These are phyloP conservation scores for Dispira simplex DNA, from an alignment of 192 early-diverging fungal genomes.

Conservation along the genomic window DNA sequence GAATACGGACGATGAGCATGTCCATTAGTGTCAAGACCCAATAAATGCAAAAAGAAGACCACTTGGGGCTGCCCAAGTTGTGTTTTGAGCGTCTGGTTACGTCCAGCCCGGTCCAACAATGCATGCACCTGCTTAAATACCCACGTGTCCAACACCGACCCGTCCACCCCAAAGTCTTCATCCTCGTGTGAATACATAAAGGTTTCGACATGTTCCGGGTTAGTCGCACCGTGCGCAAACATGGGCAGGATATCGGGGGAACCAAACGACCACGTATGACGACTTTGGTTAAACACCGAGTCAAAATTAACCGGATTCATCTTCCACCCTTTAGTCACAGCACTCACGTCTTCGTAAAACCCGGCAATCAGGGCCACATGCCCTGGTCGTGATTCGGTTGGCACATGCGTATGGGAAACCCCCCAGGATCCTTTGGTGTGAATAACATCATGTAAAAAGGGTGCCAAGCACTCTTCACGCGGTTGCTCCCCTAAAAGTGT, in stretches of 20 bases:
- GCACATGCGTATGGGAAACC: constrained; percentile 81
- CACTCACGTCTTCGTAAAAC: constrained; percentile 96
- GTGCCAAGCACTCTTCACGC: constrained; percentile 20
- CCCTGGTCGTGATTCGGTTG: constrained; percentile 89
- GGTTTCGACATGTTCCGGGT: constrained; percentile 61
- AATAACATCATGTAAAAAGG: constrained; percentile 40
- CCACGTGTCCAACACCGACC: constrained; percentile 74
- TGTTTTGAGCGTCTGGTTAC: constrained; percentile 12
- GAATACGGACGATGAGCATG: constrained; percentile 77
- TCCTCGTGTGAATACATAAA: constrained; percentile 78
- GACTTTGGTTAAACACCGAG: constrained; percentile 84
- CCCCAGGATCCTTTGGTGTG: constrained; percentile 56
- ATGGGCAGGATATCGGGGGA: constrained; percentile 95
- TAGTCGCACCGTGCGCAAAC: constrained; percentile 85
- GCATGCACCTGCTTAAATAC: constrained; percentile 72
- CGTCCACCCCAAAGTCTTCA: constrained; percentile 86
- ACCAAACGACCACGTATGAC: constrained; percentile 95
- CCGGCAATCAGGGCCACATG: constrained; percentile 97
- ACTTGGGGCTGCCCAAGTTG: constrained; percentile 54
- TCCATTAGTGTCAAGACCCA: constrained; percentile 91
- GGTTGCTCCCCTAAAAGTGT: constrained; percentile 10
- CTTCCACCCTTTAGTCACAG: constrained; percentile 95
- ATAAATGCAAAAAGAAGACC: constrained; percentile 88
- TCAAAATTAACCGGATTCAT: constrained; percentile 96
- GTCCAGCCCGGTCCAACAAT: constrained; percentile 36